These are phyloP conservation scores for Pholiota microspora DNA, from an alignment of 768 basidiomycete species.

Conservation along the genomic window DNA sequence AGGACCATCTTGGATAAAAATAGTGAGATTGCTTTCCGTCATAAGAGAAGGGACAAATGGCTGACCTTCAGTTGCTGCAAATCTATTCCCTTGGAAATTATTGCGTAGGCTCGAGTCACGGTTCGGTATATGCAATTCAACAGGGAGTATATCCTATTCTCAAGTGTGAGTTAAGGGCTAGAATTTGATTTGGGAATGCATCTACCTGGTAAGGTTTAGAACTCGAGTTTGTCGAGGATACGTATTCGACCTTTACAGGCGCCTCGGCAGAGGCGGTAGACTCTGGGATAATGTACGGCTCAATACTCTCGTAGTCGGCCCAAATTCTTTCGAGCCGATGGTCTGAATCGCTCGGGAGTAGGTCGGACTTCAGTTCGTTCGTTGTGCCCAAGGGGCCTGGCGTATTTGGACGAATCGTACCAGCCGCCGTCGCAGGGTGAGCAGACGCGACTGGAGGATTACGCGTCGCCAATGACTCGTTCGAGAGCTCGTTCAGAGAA, in stretches of 20 bases:
- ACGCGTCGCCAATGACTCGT: slow-evolving; percentile 40
- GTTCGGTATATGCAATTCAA: slow-evolving; percentile 74
- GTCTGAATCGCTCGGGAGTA: slow-evolving; percentile 81
- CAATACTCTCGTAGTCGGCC: slow-evolving; percentile 83
- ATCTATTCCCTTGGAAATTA: slow-evolving; percentile 35
- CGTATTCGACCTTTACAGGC: slow-evolving; percentile 58
- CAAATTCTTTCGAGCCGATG: slow-evolving; percentile 80
- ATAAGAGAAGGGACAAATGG: neutral
- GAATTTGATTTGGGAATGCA: neutral
- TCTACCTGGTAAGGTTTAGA: slow-evolving; percentile 65
- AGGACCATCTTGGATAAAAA: slow-evolving; percentile 64
- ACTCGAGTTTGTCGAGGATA: slow-evolving; percentile 30
- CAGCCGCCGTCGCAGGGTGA: slow-evolving; percentile 32
- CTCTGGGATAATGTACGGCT: slow-evolving; percentile 62
- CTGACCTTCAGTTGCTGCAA: slow-evolving; percentile 63
- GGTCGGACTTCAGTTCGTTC: slow-evolving; percentile 29
- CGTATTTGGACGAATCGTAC: slow-evolving; percentile 29
- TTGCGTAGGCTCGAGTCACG: slow-evolving; percentile 61
- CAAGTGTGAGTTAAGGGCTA: neutral
- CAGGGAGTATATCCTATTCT: slow-evolving; percentile 70
- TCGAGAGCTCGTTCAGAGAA: slow-evolving; percentile 69
- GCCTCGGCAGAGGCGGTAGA: slow-evolving; percentile 40
- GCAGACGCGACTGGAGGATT: slow-evolving; percentile 28
- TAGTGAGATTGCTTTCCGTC: neutral
- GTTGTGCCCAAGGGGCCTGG: slow-evolving; percentile 22